A percentile compares a stretch with the other conserved stretches of the same genome.
phyloP scores from a whole-genome alignment of 176 grass and related monocot genomes.

The Zizania latifolia region DNA sequence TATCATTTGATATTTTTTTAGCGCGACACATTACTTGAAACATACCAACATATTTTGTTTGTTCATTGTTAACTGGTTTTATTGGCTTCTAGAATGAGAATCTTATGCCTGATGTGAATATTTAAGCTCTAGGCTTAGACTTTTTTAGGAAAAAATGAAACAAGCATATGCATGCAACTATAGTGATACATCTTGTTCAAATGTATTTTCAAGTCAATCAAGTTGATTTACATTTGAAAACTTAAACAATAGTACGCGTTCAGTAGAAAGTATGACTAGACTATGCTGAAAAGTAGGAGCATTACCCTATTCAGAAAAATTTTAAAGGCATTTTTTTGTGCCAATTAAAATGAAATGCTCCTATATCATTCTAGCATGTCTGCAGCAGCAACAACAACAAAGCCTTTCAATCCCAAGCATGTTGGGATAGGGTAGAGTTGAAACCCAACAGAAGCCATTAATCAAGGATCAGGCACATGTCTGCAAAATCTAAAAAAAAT shows the following conservation, averaged over 20 bases:
- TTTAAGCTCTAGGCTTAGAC: background rate
- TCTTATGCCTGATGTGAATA: background rate
- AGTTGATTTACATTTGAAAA: background rate
- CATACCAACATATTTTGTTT: background rate
- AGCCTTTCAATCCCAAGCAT: too few species aligned
- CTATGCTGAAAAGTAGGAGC: background rate
- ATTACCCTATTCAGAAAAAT: background rate
- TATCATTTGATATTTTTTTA: background rate
- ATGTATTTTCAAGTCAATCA: background rate
- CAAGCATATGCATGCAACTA: background rate
- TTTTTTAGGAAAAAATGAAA: background rate
- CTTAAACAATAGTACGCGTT: background rate
- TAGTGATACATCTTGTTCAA: background rate
- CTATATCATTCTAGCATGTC: background rate
- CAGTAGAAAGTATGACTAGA: background rate
- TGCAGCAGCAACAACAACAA: too few species aligned
- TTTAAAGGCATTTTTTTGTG: background rate
- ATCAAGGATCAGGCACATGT: too few species aligned
- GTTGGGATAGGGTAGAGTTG: too few species aligned
- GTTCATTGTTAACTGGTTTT: background rate
- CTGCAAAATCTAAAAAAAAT: background rate
- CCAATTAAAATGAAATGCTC: background rate
- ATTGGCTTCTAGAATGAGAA: background rate
- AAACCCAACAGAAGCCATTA: too few species aligned
- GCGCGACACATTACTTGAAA: background rate